A percentile compares a stretch with the other conserved stretches of the same genome.
Conservation (phyloP, 345 rosid genomes). For the Citrus glauca region DNA sequence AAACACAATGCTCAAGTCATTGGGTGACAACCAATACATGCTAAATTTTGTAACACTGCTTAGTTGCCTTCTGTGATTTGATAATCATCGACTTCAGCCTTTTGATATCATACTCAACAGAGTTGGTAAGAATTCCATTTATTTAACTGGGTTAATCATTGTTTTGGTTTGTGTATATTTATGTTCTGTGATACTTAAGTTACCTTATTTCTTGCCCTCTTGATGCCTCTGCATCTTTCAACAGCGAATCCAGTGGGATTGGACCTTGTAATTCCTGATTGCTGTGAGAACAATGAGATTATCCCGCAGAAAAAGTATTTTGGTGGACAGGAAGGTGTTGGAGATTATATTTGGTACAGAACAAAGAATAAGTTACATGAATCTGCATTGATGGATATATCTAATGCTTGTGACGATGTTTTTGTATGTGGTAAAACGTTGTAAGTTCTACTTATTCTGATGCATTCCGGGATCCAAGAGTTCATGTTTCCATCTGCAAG, state of each 20-base stretch:
- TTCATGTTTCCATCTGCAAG: not conserved
- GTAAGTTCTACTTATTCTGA: constrained; percentile 48
- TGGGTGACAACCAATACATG: not conserved
- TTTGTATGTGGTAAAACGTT: constrained; percentile 49
- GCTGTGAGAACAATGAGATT: constrained; percentile 66
- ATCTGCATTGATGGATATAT: constrained; percentile 54
- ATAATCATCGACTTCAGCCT: not conserved
- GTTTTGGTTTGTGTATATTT: not conserved
- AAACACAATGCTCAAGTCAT: not conserved
- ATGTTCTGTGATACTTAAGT: not conserved
- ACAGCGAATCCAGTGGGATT: constrained; percentile 91
- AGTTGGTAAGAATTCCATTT: not conserved
- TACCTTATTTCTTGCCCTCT: constrained; percentile 1
- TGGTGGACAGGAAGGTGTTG: constrained; percentile 87
- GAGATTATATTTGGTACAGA: constrained; percentile 83
- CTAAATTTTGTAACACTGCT: not conserved
- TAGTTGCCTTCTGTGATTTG: not conserved
- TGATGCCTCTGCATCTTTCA: constrained; percentile 13
- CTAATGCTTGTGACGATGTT: constrained; percentile 45
- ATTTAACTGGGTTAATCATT: not conserved
- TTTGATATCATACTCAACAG: not conserved
- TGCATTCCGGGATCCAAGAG: constrained; percentile 8
- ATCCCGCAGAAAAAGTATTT: constrained; percentile 77
- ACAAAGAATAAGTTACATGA: constrained; percentile 55
- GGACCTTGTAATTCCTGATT: constrained; percentile 69